Conservation (phyloP, 306 rosid species). For the Cicer arietinum region DNA sequence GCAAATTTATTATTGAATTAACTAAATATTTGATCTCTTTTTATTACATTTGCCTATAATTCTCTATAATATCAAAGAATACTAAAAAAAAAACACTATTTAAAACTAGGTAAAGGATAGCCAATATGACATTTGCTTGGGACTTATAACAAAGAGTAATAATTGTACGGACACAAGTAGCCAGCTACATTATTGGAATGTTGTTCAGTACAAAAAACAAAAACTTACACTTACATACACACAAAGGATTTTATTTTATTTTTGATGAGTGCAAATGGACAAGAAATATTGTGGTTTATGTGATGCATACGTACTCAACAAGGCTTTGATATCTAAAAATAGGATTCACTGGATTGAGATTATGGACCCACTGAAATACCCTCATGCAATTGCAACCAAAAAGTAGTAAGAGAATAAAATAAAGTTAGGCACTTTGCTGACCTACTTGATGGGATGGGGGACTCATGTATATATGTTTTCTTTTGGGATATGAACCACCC, state of each 20-base stretch:
- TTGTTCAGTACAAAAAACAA: neutral
- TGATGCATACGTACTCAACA: neutral
- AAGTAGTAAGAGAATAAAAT: neutral
- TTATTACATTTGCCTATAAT: no score
- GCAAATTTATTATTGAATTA: no score
- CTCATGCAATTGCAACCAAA: neutral
- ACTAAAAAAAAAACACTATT: no score
- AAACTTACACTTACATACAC: neutral
- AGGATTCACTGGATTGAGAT: neutral
- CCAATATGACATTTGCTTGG: slow-evolving; percentile 41
- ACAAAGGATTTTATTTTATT: neutral
- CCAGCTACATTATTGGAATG: slow-evolving; percentile 44
- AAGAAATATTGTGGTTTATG: neutral
- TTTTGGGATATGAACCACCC: no score
- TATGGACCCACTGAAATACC: slow-evolving; percentile 9
- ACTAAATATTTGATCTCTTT: no score
- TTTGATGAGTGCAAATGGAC: neutral
- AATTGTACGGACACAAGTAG: slow-evolving; percentile 54
- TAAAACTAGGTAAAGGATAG: slow-evolving; percentile 10
- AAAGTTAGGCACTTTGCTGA: slow-evolving; percentile 14
- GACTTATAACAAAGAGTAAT: slow-evolving; percentile 45
- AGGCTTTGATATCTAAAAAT: slow-evolving; percentile 8
- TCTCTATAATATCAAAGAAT: no score
- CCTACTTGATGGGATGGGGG: neutral
- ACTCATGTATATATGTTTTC: no score